Evolutionary conservation across 192 early-diverging fungal genomes (phyloP), one percentile per base, ranked within the genome.

Genomic region (Entomortierella chlamydospora): DNA sequence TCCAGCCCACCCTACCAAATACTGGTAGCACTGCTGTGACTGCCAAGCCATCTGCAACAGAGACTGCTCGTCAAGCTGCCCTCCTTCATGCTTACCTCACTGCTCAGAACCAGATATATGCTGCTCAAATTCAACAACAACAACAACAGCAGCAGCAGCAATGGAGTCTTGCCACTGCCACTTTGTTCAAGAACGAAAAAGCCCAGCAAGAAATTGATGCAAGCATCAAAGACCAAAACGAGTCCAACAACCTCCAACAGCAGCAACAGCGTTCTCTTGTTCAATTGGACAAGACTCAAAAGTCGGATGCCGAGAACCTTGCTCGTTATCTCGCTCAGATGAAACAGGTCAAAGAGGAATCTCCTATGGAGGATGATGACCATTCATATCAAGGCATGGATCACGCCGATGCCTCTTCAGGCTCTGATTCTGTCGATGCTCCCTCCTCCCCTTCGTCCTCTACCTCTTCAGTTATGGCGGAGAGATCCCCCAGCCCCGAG

Each of bases 51-150:
- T 57, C 73, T 20, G 57, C 65, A 25, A 20, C 26, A 20, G 74
- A 78, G 51, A 70, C 74, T 26, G 67, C 74, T 28, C 74, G 67
- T 23, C 74, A 78, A 43, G 74, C 74, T 30, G 74, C 74, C 4
- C 67, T 78, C 54, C 34, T 78, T 6, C 74, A 78, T 51, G 74
- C 74, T 33, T 78, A 78, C 18, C 60, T 78, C 33, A 56, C 67
- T 18, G 74, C 67, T 23, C 66, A 78, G 39, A 68, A 52, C 28
- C 50, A 70, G n/a, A 51, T 59, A 4, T 61, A n/a, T n/a, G n/a
- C 50, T 29, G 56, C 43, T 15, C 57, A 60, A 26, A 41, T 68
- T 15, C 56, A 68, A 49, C 63, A 57, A 0, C 81, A 66, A 41
- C 78, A 60, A 10, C 70, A 61, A 52, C 30, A 17, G n/a, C 79